phyloP scores from a whole-genome alignment of 2,329 filamentous ascomycete species.

The Penicillium sp. region DNA sequence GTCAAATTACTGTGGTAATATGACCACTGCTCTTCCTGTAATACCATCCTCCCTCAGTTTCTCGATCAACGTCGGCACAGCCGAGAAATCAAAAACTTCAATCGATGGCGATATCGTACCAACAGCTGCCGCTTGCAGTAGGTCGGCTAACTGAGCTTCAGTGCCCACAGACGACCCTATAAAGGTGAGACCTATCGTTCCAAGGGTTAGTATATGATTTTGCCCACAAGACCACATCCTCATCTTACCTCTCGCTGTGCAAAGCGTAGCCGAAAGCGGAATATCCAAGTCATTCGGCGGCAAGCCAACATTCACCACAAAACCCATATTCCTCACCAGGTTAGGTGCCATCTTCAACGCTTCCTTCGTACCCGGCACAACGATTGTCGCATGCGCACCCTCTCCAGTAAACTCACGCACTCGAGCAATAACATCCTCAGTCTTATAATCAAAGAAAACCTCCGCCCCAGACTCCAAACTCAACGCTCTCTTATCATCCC shows the following conservation, averaged over 20 bases:
- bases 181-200: constrained; percentile 19
- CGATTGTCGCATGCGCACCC: constrained; percentile 25
- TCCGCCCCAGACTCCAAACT: constrained; percentile 24
- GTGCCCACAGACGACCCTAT: constrained; percentile 27
- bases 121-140: constrained; percentile 19
- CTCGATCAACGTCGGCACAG: constrained; percentile 16
- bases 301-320: constrained; percentile 24
- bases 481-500: constrained; percentile 19
- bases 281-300: constrained; percentile 25
- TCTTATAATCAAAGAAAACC: constrained; percentile 23
- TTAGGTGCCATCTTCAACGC: constrained; percentile 21
- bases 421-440: constrained; percentile 21
- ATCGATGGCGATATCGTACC: constrained; percentile 21
- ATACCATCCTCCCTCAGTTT: constrained; percentile 19
- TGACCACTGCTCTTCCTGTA: constrained; percentile 24
- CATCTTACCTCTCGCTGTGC: constrained; percentile 26
- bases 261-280: constrained; percentile 25
- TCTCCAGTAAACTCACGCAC: constrained; percentile 22
- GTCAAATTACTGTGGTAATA: constrained; percentile 9
- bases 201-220: neutral
- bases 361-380: constrained; percentile 22
- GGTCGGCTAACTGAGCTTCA: constrained; percentile 20
- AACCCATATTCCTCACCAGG: constrained; percentile 24
- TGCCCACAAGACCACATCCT: neutral
- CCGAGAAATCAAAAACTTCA: constrained; percentile 20